Evolutionary conservation across 2,329 filamentous ascomycete species (phyloP).

Genomic region (Nemania serpens): DNA sequence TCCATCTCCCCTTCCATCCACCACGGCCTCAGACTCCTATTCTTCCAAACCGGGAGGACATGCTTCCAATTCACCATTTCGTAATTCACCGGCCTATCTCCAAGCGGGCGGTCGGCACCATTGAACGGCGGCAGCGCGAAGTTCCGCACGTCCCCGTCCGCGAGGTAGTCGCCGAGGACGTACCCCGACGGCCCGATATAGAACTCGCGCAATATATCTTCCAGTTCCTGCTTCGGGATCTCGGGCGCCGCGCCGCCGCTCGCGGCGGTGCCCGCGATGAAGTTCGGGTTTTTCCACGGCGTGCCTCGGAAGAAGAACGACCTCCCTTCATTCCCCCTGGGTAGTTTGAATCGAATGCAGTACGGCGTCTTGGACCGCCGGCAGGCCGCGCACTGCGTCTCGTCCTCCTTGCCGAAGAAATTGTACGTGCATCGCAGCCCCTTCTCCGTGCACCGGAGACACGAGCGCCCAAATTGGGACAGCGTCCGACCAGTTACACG

Average conservation of each 20-base stretch:
- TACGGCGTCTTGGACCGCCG: constrained; percentile 21
- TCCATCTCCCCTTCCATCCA: neutral
- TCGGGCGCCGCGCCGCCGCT: neutral
- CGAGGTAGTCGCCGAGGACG: constrained; percentile 17
- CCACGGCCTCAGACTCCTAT: constrained; percentile 3
- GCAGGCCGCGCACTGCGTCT: constrained; percentile 33
- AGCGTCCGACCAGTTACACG: constrained; percentile 29
- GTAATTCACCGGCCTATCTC: constrained; percentile 15
- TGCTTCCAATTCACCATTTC: constrained; percentile 22
- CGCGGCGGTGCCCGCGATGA: constrained; percentile 14
- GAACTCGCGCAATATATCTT: constrained; percentile 27
- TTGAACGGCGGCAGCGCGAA: constrained; percentile 31
- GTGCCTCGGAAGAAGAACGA: constrained; percentile 20
- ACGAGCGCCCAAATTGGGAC: constrained; percentile 24
- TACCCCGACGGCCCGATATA: constrained; percentile 21
- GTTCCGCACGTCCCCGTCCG: neutral
- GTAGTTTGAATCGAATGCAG: constrained; percentile 30
- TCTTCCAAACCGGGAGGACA: constrained; percentile 25
- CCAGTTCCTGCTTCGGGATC: constrained; percentile 16
- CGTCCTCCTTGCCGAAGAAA: constrained; percentile 26
- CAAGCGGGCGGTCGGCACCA: constrained; percentile 18
- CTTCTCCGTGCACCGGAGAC: constrained; percentile 33
- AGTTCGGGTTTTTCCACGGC: constrained; percentile 35
- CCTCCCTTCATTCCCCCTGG: neutral
- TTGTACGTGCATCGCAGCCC: constrained; percentile 34